phyloP scores from a whole-genome alignment of 2,329 filamentous ascomycete species.

The Pleomassaria siparia region DNA sequence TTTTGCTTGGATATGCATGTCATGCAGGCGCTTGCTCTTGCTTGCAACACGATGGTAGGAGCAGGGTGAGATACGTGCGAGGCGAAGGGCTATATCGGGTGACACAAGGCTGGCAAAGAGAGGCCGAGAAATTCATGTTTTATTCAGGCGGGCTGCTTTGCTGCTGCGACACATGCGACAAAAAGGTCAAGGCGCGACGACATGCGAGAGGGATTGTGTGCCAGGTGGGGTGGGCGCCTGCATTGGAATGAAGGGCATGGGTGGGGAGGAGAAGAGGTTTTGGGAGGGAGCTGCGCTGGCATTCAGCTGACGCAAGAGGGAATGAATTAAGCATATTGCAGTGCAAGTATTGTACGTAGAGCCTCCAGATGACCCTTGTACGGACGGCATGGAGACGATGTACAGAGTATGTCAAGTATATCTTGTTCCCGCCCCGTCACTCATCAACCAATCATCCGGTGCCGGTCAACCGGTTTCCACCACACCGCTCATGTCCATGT shows the following conservation, averaged over 20 bases:
- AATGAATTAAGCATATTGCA: conserved; percentile 2
- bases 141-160: not conserved
- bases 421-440: no score
- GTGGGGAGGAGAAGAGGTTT: no score
- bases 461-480: no score
- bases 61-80: conserved; percentile 25
- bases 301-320: conserved; percentile 2
- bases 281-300: conserved; percentile 2
- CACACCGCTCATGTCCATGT: conserved; percentile 40
- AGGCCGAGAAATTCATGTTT: conserved; percentile 3
- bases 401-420: no score
- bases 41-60: conserved; percentile 21
- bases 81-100: conserved; percentile 23
- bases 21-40: conserved; percentile 25
- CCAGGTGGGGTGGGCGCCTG: no score
- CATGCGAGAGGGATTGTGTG: no score
- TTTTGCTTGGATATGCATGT: conserved; percentile 25
- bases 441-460: no score
- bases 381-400: not conserved
- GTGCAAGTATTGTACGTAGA: not conserved
- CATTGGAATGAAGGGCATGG: no score
- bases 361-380: not conserved
- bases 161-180: not conserved
- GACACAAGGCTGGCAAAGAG: conserved; percentile 10
- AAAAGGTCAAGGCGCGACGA: not conserved